A percentile compares a stretch with the other conserved stretches of the same genome.
Conservation (phyloP, 139 green algal genomes). For the Micromonas commoda region DNA sequence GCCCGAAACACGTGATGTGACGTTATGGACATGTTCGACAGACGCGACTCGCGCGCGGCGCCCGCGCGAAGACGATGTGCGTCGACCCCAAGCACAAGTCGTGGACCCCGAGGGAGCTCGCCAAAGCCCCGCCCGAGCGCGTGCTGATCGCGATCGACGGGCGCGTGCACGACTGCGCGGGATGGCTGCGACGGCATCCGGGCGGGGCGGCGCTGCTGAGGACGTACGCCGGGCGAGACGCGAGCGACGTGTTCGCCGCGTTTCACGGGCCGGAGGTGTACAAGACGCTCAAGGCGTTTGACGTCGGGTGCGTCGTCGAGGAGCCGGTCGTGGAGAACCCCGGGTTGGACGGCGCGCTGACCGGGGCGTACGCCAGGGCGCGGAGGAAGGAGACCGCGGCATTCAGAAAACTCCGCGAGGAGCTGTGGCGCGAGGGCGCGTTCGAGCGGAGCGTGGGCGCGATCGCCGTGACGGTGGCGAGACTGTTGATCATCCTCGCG, state of each 20-base stretch:
- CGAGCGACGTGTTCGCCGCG: not conserved
- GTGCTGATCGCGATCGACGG: not conserved
- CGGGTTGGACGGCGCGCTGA: not conserved
- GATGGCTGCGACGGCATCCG: not conserved
- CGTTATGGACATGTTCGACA: too few relatives aligned
- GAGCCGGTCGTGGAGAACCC: not conserved
- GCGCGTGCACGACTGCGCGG: not conserved
- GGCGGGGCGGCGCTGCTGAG: not conserved
- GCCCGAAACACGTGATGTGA: too few relatives aligned
- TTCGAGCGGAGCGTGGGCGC: constrained; percentile 49
- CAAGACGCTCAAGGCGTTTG: not conserved
- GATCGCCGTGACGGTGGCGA: constrained; percentile 50
- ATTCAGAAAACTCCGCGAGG: not conserved
- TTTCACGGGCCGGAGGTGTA: not conserved
- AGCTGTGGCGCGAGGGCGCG: constrained; percentile 24
- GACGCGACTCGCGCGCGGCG: too few relatives aligned
- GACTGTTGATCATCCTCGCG: constrained; percentile 34
- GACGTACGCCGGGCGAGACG: not conserved
- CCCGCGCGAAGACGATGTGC: too few relatives aligned
- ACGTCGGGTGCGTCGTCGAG: not conserved
- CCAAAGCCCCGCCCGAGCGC: too few relatives aligned
- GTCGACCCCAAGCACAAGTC: too few relatives aligned
- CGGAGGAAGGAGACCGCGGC: not conserved
- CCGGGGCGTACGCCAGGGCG: not conserved
- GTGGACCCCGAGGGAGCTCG: too few relatives aligned